These are phyloP conservation scores for Lachnellula arida DNA, from an alignment of 2,329 filamentous ascomycete species.

Conservation along the genomic window DNA sequence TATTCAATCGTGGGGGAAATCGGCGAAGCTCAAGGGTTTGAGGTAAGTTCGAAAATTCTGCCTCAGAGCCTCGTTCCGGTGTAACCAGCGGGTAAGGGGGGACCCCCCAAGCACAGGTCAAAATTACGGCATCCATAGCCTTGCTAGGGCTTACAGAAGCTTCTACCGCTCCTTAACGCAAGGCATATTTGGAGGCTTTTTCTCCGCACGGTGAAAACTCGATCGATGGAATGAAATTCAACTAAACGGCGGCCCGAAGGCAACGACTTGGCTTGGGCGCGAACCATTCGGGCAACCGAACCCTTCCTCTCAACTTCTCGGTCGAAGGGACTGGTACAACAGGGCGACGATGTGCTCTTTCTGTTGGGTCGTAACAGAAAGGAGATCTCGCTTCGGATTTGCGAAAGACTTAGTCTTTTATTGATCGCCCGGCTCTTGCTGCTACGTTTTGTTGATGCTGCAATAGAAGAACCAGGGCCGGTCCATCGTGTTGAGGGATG, in stretches of 20 bases:
- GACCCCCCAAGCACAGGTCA: neutral
- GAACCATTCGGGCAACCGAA: neutral
- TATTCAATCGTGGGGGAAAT: neutral
- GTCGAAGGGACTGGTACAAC: neutral
- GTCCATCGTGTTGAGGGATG: neutral
- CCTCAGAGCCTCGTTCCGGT: conserved; percentile 3
- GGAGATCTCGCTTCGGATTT: neutral
- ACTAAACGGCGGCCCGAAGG: neutral
- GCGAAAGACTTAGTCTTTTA: neutral
- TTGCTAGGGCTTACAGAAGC: conserved; percentile 1
- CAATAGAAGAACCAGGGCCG: neutral
- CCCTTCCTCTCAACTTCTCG: neutral
- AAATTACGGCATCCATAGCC: neutral
- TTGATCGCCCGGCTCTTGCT: neutral
- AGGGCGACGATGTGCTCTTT: neutral
- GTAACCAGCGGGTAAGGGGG: neutral
- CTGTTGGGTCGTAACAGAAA: neutral
- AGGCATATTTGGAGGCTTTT: neutral
- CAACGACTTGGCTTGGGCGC: neutral
- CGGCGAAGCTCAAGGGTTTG: neutral
- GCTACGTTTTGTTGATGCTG: neutral
- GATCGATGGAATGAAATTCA: neutral
- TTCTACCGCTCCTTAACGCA: neutral
- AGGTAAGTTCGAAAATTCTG: neutral
- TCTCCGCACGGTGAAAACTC: neutral